Base-by-base conservation (phyloP, 2,329 filamentous ascomycete genomes). In the Claviceps pazoutovae region DNA sequence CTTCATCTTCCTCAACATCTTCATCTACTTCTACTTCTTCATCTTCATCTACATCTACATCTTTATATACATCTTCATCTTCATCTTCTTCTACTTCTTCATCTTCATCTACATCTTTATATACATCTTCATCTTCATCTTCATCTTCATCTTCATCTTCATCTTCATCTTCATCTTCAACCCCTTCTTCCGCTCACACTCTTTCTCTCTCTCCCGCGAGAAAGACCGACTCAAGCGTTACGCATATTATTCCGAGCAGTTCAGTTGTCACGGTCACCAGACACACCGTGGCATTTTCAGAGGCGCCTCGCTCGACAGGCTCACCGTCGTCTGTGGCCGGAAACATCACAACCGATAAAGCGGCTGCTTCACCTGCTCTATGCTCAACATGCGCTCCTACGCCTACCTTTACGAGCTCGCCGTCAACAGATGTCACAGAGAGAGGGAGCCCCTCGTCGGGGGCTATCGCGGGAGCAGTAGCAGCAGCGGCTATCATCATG, bases 191-290 rank as follows among this genome's bases (percentile, higher is more conserved):
- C 11, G 9, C 30, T 34, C 26, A 8, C 9, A 9, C 26, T 30
- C 8, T 8, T 30, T 36, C 41, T 38, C 41, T 16, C 7, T 26
- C 38, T 19, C 8, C 45, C 36, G 14, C 42, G 37, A 59, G 54
- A 43, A 64, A 60, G 59, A 66, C 65, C 11, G 67, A 68, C 54
- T 68, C 66, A 11, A 66, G 66, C 19, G 60, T 60, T 49, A 69
- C 66, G 19, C 63, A 61, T 46, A 68, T 65, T 7, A 61, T 69
- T 41, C 63, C 65, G 6, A 69, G 67, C 51, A 58, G 60, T 37
- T 59, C 61, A 3, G 56, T 61, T 39, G 58, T 70, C 44, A 69
- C 67, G 1, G 52, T 68, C 16, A 69, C 64, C 9, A 64, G 52
- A 42, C 64, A 65, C 49, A 69, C 66, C n/a, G 53, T 64, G 46